Evolutionary conservation across 768 basidiomycete genomes (phyloP).

Genomic region (Pleurotus pulmonarius): DNA sequence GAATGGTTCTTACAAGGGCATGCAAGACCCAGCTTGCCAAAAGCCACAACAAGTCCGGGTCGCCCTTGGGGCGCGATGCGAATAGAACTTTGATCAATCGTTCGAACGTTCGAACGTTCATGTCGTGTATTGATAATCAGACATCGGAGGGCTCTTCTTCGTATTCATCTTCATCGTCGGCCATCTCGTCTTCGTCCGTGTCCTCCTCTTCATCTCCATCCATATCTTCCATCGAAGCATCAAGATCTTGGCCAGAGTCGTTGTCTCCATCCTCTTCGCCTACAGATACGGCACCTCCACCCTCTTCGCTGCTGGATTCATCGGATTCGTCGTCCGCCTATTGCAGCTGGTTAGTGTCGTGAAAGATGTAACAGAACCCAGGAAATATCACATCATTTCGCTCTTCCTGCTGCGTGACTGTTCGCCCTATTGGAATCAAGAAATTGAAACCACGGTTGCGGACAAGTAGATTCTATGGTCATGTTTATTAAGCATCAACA

Average conservation of each 20-base stretch:
- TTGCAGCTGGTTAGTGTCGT: not conserved
- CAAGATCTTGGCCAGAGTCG: slow-evolving; percentile 49
- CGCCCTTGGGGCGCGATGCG: no score
- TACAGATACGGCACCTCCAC: slow-evolving; percentile 32
- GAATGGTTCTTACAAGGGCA: no score
- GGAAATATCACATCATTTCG: slow-evolving; percentile 66
- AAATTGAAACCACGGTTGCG: slow-evolving; percentile 65
- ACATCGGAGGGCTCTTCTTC: slow-evolving; percentile 43
- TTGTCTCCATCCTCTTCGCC: slow-evolving; percentile 49
- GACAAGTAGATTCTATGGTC: slow-evolving; percentile 49
- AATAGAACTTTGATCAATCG: no score
- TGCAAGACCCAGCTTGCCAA: no score
- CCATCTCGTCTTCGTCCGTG: slow-evolving; percentile 37
- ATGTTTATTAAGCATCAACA: no score
- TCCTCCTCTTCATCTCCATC: slow-evolving; percentile 40
- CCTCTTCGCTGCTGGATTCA: slow-evolving; percentile 39
- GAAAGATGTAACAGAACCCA: not conserved
- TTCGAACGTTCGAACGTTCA: no score
- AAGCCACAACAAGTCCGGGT: no score
- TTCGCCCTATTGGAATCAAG: slow-evolving; percentile 70
- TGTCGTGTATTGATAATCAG: slow-evolving; percentile 7
- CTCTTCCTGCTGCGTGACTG: slow-evolving; percentile 74
- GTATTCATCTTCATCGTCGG: slow-evolving; percentile 48
- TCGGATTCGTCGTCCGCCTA: slow-evolving; percentile 49
- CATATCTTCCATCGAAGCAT: slow-evolving; percentile 61